Base-by-base conservation (phyloP, 495 filamentous ascomycete genomes). In the Neurospora tetraspora region DNA sequence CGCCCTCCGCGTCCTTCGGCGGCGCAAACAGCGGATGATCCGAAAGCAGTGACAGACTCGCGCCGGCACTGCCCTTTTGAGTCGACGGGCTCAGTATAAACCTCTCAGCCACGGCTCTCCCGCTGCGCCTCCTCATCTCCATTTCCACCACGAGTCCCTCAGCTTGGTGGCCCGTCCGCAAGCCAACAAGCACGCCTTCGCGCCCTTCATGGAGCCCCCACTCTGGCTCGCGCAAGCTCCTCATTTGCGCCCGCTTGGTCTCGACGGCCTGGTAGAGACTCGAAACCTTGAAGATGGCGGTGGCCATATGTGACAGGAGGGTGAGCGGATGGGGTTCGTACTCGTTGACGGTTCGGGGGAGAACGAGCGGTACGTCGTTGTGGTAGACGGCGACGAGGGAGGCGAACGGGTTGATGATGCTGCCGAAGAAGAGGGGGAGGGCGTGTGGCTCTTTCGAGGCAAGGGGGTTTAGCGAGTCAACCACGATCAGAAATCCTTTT, bases 101-200 rank as follows among this genome's bases (percentile, higher is more conserved):
- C 82, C 85, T 88, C 79, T 97, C 95, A 27, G 85, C 77, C 10
- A 97, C 89, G 0, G 89, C 89, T 20, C 94, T 85, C 0, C 96
- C 96, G 72, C 89, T 92, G 74, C 92, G 90, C 23, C 94, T 84
- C 3, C 96, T 84, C 77, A 96, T 85, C 81, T 98, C 94, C 88
- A 97, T 90, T 74, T 94, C 90, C 4, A 99, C 75, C 4, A 97
- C 93, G 5, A 96, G 80, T 0, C 91, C 91, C 9, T 39, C 42
- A 20, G 43, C 18, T 18, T 47, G 47, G 18, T 85, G 80, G 42
- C 18, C 68, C 14, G 27, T 69, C 34, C 23, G 38, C 8, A 91
- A 72, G 0, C 92, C 91, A 16, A 91, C 76, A 0, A 97, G 75
- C 14, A 94, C 86, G 39, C 94, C 94, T 75, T 96, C 92, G 36